Evolutionary conservation across 1,284 basidiomycete genomes (phyloP).

Genomic region (Tilletiopsis washingtonensis): DNA sequence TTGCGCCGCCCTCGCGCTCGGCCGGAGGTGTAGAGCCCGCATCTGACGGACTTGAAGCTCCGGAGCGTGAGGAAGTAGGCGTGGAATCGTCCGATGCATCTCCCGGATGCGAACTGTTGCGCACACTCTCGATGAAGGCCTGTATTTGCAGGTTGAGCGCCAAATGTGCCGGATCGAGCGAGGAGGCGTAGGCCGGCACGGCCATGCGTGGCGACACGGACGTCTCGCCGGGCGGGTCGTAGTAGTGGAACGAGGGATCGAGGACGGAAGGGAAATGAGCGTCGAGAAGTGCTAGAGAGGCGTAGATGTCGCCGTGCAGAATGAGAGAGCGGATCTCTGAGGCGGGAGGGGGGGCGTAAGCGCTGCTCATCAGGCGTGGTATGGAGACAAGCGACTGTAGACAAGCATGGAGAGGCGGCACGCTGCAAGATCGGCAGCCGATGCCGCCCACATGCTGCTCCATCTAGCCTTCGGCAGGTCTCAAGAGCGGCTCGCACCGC

Average conservation of each 20-base stretch:
- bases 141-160: conserved; percentile 73
- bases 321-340: conserved; percentile 62
- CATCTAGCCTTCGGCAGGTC: too few relatives aligned
- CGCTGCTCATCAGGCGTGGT: neutral
- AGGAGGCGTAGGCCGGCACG: conserved; percentile 32
- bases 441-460: neutral
- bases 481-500: neutral
- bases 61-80: too few relatives aligned
- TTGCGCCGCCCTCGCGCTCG: neutral
- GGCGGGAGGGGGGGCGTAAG: neutral
- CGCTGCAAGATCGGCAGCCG: neutral
- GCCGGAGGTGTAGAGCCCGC: too few relatives aligned
- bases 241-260: conserved; percentile 7
- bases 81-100: too few relatives aligned
- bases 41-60: too few relatives aligned
- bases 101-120: conserved; percentile 55
- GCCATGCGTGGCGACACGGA: neutral
- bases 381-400: too few relatives aligned
- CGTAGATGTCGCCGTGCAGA: conserved; percentile 61
- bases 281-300: conserved; percentile 61
- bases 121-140: conserved; percentile 70
- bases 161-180: conserved; percentile 62
- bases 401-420: too few relatives aligned
- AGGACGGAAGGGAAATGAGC: conserved; percentile 42
- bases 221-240: neutral